Evolutionary conservation across 1,284 basidiomycete species (phyloP).

Genomic region (Acaromyces ingoldii): DNA sequence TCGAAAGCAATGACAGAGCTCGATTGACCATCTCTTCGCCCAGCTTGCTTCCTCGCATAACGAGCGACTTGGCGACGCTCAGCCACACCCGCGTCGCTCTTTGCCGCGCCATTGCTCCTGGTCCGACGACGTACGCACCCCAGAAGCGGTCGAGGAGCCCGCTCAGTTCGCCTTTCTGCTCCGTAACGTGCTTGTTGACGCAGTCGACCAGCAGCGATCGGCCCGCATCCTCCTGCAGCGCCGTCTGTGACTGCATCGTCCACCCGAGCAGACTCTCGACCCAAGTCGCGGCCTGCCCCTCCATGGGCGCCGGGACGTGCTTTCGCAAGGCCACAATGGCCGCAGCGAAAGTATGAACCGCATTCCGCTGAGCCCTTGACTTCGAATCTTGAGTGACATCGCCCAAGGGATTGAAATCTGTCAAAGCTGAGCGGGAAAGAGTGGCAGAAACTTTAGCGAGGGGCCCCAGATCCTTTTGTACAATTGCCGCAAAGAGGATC

Average conservation of each 20-base stretch:
- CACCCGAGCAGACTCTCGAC: neutral
- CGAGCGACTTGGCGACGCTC: constrained; percentile 32
- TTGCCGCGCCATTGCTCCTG: constrained; percentile 1
- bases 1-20: constrained; percentile 28
- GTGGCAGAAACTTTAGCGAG: neutral
- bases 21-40: constrained; percentile 32
- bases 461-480: neutral
- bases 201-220: constrained; percentile 9
- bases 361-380: constrained; percentile 1
- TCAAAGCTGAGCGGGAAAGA: neutral
- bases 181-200: constrained; percentile 38
- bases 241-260: neutral
- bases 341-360: constrained; percentile 1
- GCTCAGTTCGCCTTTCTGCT: constrained; percentile 16
- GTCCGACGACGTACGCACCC: constrained; percentile 10
- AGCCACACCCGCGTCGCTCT: constrained; percentile 30
- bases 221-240: constrained; percentile 12
- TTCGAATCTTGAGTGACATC: neutral
- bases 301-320: constrained; percentile 1
- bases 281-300: neutral
- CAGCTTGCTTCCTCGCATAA: constrained; percentile 24
- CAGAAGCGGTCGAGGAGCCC: constrained; percentile 28
- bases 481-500: constrained; percentile 22
- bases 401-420: neutral
- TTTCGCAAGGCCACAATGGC: constrained; percentile 8